phyloP scores from a whole-genome alignment of 2,329 filamentous ascomycete species.

The Arthroderma uncinatum region DNA sequence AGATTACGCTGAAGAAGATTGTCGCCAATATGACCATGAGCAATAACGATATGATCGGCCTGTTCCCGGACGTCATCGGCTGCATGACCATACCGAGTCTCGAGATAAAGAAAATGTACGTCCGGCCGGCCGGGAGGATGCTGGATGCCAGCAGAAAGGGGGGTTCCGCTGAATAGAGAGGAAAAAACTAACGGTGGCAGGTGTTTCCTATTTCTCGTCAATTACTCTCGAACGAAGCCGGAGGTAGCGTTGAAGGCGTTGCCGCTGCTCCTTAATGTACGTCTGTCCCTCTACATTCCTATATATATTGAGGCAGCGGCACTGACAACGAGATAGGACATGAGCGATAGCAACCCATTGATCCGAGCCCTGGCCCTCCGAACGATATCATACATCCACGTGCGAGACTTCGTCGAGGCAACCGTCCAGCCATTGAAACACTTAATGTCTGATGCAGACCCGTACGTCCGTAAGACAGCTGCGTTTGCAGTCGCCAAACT shows the following conservation, averaged over 20 bases:
- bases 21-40: conserved; percentile 99
- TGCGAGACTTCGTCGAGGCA: conserved; percentile 87
- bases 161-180: no score
- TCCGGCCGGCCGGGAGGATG: conserved; percentile 11
- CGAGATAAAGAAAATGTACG: conserved; percentile 98
- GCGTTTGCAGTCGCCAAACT: conserved; percentile 94
- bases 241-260: conserved; percentile 90
- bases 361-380: conserved; percentile 84
- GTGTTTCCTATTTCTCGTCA: conserved; percentile 96
- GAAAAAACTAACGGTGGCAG: conserved; percentile 37
- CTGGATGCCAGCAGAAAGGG: no score
- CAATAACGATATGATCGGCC: conserved; percentile 98
- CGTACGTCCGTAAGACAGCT: conserved; percentile 94
- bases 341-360: conserved; percentile 84
- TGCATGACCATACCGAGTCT: conserved; percentile 92
- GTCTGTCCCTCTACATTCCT: conserved; percentile 16
- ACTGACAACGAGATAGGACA: conserved; percentile 50
- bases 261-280: conserved; percentile 69
- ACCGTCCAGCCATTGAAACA: conserved; percentile 75
- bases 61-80: conserved; percentile 88
- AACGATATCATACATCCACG: conserved; percentile 96
- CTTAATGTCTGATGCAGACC: conserved; percentile 74
- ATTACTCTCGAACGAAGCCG: conserved; percentile 88
- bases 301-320: neutral
- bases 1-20: conserved; percentile 98